A percentile compares a stretch with the other conserved stretches of the same genome.
Conservation (phyloP, 163 green algal species). For the Scenedesmus sp. region DNA sequence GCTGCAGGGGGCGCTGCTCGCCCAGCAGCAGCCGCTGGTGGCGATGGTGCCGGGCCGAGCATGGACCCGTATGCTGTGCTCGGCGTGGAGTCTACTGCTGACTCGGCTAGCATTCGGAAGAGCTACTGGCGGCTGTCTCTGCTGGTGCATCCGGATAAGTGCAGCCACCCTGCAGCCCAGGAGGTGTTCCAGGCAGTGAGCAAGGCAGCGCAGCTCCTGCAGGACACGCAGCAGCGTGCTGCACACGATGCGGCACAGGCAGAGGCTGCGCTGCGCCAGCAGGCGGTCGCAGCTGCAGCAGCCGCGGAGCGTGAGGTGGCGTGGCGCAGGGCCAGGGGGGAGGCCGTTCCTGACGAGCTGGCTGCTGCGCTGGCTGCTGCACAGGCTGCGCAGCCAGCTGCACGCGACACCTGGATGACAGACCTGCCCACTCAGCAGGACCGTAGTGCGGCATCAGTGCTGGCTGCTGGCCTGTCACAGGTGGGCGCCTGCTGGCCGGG, state of each 20-base stretch:
- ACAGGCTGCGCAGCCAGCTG: slow-evolving; percentile 26
- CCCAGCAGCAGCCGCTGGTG: background rate
- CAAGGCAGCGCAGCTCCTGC: slow-evolving; percentile 79
- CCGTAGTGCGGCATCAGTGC: slow-evolving; percentile 22
- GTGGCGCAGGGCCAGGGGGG: slow-evolving; percentile 76
- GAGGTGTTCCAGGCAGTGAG: slow-evolving; percentile 87
- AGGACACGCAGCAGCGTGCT: slow-evolving; percentile 69
- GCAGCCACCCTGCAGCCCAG: slow-evolving; percentile 69
- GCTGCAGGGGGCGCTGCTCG: background rate
- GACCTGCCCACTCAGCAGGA: slow-evolving; percentile 77
- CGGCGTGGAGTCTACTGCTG: slow-evolving; percentile 62
- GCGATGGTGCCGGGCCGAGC: slow-evolving; percentile 7
- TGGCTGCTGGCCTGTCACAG: slow-evolving; percentile 23
- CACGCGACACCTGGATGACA: slow-evolving; percentile 89
- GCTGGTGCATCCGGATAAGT: slow-evolving; percentile 95
- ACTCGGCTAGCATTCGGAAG: slow-evolving; percentile 80
- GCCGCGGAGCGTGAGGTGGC: slow-evolving; percentile 68
- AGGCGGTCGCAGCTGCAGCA: slow-evolving; percentile 62
- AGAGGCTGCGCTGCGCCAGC: slow-evolving; percentile 69
- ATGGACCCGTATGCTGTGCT: slow-evolving; percentile 83
- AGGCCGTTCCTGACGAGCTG: slow-evolving; percentile 65
- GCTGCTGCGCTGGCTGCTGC: slow-evolving; percentile 56
- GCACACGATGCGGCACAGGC: slow-evolving; percentile 65
- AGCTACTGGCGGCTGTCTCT: slow-evolving; percentile 89
- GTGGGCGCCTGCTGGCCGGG: background rate